Percentiles rank a stretch among this genome's conserved stretches.
Conservation (phyloP, 805 yeast genomes). For the Spathaspora passalidarum region DNA sequence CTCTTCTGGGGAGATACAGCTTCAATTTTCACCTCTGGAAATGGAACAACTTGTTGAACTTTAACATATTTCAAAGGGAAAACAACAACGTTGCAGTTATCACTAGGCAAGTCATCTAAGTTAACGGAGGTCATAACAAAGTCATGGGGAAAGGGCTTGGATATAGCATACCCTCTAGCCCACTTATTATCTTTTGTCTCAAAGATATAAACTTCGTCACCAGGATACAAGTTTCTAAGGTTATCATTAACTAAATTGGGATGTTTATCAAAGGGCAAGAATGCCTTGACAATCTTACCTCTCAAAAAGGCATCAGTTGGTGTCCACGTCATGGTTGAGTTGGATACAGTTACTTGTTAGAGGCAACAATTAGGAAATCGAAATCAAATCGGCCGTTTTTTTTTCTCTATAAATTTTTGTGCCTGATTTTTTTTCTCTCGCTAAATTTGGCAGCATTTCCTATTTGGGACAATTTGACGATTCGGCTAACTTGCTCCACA, state of each 20-base stretch:
- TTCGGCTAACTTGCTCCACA: no score
- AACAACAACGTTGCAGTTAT: constrained; percentile 50
- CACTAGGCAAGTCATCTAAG: constrained; percentile 61
- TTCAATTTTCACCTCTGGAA: constrained; percentile 26
- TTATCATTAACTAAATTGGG: constrained; percentile 35
- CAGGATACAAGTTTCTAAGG: constrained; percentile 60
- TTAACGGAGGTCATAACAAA: constrained; percentile 59
- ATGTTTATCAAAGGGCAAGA: constrained; percentile 40
- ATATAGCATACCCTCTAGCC: constrained; percentile 75
- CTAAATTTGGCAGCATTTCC: no score
- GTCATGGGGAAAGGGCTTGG: constrained; percentile 69
- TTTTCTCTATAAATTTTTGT: no score
- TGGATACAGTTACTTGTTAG: no score
- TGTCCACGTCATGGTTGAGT: constrained; percentile 30
- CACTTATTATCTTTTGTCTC: constrained; percentile 61
- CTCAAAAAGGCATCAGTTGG: constrained; percentile 35
- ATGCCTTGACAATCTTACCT: constrained; percentile 38
- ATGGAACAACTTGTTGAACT: constrained; percentile 40
- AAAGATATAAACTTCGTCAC: constrained; percentile 74
- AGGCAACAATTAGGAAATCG: no score
- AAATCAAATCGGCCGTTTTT: no score
- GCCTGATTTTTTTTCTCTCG: no score
- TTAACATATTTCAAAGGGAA: constrained; percentile 59
- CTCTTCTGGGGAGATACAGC: constrained; percentile 26
- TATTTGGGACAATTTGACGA: no score